Evolutionary conservation across 306 rosid species (phyloP).

Genomic region (Pachyrhizus erosus): DNA sequence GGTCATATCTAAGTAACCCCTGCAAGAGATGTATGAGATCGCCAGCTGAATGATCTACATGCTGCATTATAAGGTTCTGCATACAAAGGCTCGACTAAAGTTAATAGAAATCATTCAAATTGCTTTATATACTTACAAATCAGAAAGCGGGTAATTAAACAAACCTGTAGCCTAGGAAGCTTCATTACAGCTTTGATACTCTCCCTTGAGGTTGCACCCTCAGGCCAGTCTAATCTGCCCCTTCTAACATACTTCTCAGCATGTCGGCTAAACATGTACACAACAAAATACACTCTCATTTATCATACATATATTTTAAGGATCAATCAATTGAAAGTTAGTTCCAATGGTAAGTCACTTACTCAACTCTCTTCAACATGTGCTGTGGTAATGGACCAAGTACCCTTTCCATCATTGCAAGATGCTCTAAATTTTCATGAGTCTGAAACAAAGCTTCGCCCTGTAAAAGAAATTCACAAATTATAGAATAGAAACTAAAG

Average conservation of each 20-base stretch:
- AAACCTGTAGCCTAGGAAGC: constrained; percentile 90
- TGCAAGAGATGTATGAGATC: constrained; percentile 90
- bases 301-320: background rate
- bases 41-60: constrained; percentile 95
- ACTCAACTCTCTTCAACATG: constrained; percentile 80
- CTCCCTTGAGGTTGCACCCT: constrained; percentile 85
- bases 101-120: background rate
- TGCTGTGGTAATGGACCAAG: constrained; percentile 78
- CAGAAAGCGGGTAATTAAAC: constrained; percentile 4
- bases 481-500: background rate
- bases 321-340: background rate
- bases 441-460: constrained; percentile 98
- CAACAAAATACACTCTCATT: background rate
- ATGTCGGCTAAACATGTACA: constrained; percentile 62
- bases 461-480: constrained; percentile 40
- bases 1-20: constrained; percentile 85
- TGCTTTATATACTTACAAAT: background rate
- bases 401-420: constrained; percentile 97
- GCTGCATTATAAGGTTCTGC: constrained; percentile 95
- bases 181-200: constrained; percentile 88
- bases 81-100: background rate
- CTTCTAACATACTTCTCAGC: constrained; percentile 89
- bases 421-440: constrained; percentile 95
- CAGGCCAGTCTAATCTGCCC: constrained; percentile 94
- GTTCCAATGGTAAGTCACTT: constrained; percentile 39